phyloP scores from a whole-genome alignment of 2,329 filamentous ascomycete species.

The Diaporthe velutina region DNA sequence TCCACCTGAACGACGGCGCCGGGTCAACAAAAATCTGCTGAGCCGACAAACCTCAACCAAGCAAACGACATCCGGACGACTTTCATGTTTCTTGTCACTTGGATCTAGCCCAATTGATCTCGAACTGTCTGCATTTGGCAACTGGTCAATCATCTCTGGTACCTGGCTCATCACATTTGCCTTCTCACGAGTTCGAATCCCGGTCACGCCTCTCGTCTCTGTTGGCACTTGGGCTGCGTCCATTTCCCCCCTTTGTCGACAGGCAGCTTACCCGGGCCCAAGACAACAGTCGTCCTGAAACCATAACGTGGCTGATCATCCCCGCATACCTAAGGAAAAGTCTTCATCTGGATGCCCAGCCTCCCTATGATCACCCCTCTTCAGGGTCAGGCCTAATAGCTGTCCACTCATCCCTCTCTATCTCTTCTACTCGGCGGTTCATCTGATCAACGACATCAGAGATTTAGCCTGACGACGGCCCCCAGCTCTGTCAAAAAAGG shows the following conservation, averaged over 20 bases:
- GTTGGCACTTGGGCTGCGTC: neutral
- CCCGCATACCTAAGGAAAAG: neutral
- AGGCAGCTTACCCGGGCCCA: no score
- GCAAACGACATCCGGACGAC: neutral
- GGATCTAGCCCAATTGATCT: neutral
- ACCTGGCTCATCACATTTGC: neutral
- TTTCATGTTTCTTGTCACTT: neutral
- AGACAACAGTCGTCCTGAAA: neutral
- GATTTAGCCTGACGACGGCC: neutral
- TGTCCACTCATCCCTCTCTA: neutral
- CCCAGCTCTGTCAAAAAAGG: neutral
- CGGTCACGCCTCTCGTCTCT: neutral
- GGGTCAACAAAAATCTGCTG: neutral
- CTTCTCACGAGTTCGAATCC: neutral
- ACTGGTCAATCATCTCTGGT: neutral
- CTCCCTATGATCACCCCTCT: neutral
- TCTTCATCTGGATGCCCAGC: neutral
- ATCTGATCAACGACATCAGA: neutral
- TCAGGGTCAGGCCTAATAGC: neutral
- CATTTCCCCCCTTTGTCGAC: neutral
- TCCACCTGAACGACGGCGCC: neutral
- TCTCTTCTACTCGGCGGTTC: neutral
- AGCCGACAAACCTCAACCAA: neutral
- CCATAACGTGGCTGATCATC: no score
- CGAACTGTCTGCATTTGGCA: neutral